Percentiles rank a stretch among this genome's conserved stretches.
Evolutionary conservation across 2,329 filamentous ascomycete species (phyloP).

Genomic region (Neonectria faginata): DNA sequence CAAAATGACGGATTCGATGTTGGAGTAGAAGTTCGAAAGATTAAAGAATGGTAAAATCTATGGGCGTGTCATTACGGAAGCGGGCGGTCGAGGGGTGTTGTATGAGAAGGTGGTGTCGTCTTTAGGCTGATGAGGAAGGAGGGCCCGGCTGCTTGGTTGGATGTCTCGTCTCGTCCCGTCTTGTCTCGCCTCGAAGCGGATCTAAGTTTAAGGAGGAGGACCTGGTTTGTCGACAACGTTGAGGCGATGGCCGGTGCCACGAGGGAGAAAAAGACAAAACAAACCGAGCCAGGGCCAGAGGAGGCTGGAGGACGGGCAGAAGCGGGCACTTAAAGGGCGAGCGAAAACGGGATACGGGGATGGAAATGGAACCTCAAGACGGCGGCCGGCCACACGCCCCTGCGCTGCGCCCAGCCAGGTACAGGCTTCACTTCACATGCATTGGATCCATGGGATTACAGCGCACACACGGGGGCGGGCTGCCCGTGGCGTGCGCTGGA

Average conservation of each 20-base stretch:
- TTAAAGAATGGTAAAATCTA: slow-evolving; percentile 12
- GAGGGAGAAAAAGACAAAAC: slow-evolving; percentile 1
- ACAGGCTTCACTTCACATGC: background rate
- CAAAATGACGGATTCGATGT: background rate
- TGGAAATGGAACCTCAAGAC: slow-evolving; percentile 2
- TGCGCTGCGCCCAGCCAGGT: background rate
- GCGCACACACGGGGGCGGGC: background rate
- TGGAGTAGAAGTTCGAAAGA: background rate
- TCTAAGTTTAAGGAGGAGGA: background rate
- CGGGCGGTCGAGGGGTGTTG: slow-evolving; percentile 5
- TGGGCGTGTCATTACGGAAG: slow-evolving; percentile 20
- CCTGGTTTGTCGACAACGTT: slow-evolving; percentile 10
- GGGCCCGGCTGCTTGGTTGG: background rate
- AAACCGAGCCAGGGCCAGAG: background rate
- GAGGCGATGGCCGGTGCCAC: slow-evolving; percentile 21
- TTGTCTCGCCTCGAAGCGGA: background rate
- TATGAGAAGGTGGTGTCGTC: background rate
- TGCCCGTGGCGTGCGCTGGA: background rate
- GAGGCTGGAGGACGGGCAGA: slow-evolving; percentile 20
- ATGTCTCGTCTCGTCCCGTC: background rate
- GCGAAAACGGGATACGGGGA: slow-evolving; percentile 15
- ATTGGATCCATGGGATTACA: background rate
- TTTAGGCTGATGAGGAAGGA: slow-evolving; percentile 3
- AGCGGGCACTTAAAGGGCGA: slow-evolving; percentile 17
- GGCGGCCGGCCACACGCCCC: background rate